Evolutionary conservation across 116 monocot genomes (phyloP).

Genomic region (Phalaenopsis hybrid): DNA sequence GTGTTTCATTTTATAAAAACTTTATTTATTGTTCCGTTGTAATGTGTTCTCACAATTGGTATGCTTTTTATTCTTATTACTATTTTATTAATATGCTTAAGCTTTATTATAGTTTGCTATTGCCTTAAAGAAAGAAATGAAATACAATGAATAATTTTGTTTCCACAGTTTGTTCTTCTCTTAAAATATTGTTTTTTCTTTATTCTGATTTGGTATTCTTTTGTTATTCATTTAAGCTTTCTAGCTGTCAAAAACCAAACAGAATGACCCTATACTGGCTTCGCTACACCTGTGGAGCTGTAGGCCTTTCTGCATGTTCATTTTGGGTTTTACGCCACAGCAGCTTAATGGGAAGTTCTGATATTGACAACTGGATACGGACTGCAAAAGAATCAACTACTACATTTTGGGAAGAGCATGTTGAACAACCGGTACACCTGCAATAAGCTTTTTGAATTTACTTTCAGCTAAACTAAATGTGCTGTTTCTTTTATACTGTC

Average conservation of each 20-base stretch:
- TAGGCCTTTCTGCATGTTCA: slow-evolving; percentile 79
- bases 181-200: neutral
- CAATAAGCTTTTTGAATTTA: slow-evolving; percentile 2
- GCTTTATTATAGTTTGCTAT: neutral
- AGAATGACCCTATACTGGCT: slow-evolving; percentile 78
- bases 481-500: neutral
- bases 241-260: slow-evolving; percentile 68
- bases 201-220: neutral
- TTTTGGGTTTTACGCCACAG: slow-evolving; percentile 91
- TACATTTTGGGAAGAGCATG: slow-evolving; percentile 81
- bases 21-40: neutral
- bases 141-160: neutral
- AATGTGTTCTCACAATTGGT: too few species aligned
- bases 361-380: slow-evolving; percentile 92
- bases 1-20: neutral
- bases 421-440: slow-evolving; percentile 67
- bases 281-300: slow-evolving; percentile 73
- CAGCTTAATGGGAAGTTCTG: slow-evolving; percentile 91
- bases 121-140: neutral
- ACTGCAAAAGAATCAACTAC: slow-evolving; percentile 82
- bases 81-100: neutral
- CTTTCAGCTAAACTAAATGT: neutral
- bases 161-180: neutral
- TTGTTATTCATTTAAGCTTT: slow-evolving; percentile 46
- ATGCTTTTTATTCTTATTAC: neutral